Evolutionary conservation across 768 basidiomycete genomes (phyloP).

Genomic region (Leccinum rimulosum): DNA sequence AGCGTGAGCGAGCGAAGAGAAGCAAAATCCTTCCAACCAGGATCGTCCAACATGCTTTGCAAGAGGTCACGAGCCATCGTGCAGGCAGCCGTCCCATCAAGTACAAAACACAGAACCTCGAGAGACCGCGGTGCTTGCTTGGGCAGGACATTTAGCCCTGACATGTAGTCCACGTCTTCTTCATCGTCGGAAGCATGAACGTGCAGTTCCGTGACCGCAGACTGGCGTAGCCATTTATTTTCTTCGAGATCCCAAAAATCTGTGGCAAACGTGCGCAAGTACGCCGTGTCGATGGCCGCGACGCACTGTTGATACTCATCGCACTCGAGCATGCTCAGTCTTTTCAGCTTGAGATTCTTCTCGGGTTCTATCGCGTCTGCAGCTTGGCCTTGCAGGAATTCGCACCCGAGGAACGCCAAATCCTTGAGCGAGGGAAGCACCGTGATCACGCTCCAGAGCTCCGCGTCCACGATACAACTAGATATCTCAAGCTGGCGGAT

Average conservation of each 20-base stretch:
- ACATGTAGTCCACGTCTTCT: neutral
- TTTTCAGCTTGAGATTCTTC: too few relatives aligned
- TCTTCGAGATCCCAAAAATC: neutral
- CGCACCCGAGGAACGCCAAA: too few relatives aligned
- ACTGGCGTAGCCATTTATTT: neutral
- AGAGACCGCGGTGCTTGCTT: neutral
- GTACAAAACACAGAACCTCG: neutral
- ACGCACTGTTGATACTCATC: neutral
- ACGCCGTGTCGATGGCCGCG: neutral
- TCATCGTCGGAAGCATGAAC: neutral
- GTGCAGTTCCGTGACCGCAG: neutral
- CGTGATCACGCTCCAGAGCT: neutral
- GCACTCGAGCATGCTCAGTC: neutral
- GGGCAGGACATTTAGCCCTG: neutral
- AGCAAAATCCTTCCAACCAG: neutral
- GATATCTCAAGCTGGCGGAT: neutral
- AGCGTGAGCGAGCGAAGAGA: neutral
- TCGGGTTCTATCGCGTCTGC: too few relatives aligned
- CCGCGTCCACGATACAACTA: rapidly evolving
- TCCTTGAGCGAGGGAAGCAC: neutral
- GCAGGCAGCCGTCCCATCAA: neutral
- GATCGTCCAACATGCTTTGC: neutral
- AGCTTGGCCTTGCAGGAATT: too few relatives aligned
- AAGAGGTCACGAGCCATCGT: neutral
- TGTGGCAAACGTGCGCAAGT: neutral